Base-by-base conservation (phyloP, 805 yeast genomes). In the Candida coquimbonensis region DNA sequence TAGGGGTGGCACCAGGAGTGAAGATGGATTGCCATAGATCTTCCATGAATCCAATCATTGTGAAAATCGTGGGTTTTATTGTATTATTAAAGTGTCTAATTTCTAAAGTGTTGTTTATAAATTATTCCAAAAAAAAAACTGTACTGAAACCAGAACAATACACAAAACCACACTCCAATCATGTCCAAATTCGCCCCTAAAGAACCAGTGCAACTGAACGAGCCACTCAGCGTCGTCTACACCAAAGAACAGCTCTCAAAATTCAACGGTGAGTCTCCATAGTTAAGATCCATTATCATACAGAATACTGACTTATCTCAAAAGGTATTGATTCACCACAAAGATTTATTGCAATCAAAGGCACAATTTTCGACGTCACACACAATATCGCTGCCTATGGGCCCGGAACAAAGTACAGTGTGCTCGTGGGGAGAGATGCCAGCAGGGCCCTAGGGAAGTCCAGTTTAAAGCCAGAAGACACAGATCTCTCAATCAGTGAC, bases 1-100 rank as follows among this genome's bases (percentile, higher is more conserved):
- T 88, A 1, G 97, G 96, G 1, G 93, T 78, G 1, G 96, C 79
- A 1, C 99, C 99, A 7, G 98, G 97, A 16, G 87, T 81, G 65
- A 91, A 87, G 26, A 93, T 78, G 13, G 96, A 86, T 46, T 85
- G 82, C 97, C 97, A 90, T 38, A 91, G 73, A 25, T 85, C 95
- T 25, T 65, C 68, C 34, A 84, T 48, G 59, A 81, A 81, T 16
- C 66, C 42, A 36, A 52, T 45, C 55, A 56, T 56, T 9, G n/a
- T 24, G 16, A 4, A 14, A 4, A 21, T 21, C 4, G 24, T 21
- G 24, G 24, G 7, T 21, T 21, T 21, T 21, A 21, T 7, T 24
- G 8, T 16, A 9, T 16, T 16, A 3, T 8, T 16, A 35, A 34
- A 16, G 16, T 9, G 36, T 34, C 12, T 35, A 17, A 17, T 8